Conservation (phyloP, 2,329 filamentous ascomycete species). For the Xylaria sp. region DNA sequence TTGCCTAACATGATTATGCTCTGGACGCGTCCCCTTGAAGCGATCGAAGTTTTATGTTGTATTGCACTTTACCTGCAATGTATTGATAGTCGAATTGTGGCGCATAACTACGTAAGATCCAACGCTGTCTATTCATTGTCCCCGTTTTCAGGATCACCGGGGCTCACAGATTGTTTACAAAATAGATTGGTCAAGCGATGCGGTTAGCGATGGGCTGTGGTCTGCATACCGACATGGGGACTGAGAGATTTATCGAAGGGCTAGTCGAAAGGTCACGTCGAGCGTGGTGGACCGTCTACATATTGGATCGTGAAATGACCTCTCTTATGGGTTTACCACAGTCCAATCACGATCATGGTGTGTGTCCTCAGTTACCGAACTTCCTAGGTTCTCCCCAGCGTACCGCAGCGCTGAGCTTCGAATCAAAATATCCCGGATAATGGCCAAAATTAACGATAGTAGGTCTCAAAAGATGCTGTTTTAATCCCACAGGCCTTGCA, state of each 20-base stretch:
- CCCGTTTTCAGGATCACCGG: background rate
- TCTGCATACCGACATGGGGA: conserved; percentile 4
- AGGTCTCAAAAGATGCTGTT: background rate
- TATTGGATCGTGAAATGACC: conserved; percentile 12
- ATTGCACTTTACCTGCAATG: conserved; percentile 12
- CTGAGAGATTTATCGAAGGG: background rate
- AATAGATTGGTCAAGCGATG: conserved; percentile 17
- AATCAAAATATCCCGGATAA: conserved; percentile 1
- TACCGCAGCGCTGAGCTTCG: conserved; percentile 4
- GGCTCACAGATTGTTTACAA: background rate
- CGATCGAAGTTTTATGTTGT: conserved; percentile 4
- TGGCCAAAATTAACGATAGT: conserved; percentile 14
- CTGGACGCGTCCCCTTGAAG: conserved; percentile 3
- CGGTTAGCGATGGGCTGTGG: conserved; percentile 9
- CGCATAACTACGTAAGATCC: conserved; percentile 11
- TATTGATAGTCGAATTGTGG: conserved; percentile 1
- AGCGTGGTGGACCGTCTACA: conserved; percentile 18
- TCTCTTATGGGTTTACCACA: conserved; percentile 15
- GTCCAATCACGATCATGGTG: background rate
- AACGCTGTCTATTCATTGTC: background rate
- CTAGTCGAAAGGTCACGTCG: conserved; percentile 7
- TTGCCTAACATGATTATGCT: conserved; percentile 11
- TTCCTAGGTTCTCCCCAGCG: conserved; percentile 3
- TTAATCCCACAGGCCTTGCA: background rate
- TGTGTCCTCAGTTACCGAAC: background rate